Evolutionary conservation across 1,139 yeast species (phyloP), one percentile per base, ranked within the genome.

Genomic region (Protomyces inouyei): DNA sequence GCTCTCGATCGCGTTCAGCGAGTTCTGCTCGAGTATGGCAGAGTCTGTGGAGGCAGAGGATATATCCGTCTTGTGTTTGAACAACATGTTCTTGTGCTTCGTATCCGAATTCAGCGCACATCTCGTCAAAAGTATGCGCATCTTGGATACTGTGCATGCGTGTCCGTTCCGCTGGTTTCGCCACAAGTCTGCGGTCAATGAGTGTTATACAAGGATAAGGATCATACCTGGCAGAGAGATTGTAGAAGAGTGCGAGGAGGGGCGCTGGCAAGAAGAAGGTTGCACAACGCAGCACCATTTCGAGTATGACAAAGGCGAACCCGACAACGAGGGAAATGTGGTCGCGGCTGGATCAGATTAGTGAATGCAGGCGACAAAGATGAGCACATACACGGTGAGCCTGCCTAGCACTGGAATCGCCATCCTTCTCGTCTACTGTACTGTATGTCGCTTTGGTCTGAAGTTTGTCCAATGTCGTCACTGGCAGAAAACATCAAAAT

Each of bases 71-170:
- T 46, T 75, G 73, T 0, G 87, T 84, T 57, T 82, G 81, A 3
- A 86, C 87, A 12, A 86, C 83, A 69, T 88, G 95, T 72, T 88
- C 93, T 69, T 88, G 85, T 3, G 85, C 82, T 21, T 78, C 77
- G 68, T 86, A 86, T 1, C 88, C 92, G 68, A 81, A 84, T 0
- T 82, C 73, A 3, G 75, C 78, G 54, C 88, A 88, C 68, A 89
- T 83, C 55, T 85, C 88, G 40, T 81, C 82, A 56, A 59, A 59
- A 9, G 57, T 52, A 10, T 51, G 88, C 85, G 64, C 85, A 84
- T 1, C 76, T 74, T 1, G 86, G 82, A 37, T 75, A 67, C 52
- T 68, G 70, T 52, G 63, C 63, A 59, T 59, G 52, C 61, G 63
- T 68, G 51, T 45, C 67, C 67, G 55, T 67, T 60, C 67, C 67